Percentiles rank a stretch among this genome's conserved stretches.
Evolutionary conservation across 2,329 filamentous ascomycete genomes (phyloP).

Genomic region (Lachnellula suecica): DNA sequence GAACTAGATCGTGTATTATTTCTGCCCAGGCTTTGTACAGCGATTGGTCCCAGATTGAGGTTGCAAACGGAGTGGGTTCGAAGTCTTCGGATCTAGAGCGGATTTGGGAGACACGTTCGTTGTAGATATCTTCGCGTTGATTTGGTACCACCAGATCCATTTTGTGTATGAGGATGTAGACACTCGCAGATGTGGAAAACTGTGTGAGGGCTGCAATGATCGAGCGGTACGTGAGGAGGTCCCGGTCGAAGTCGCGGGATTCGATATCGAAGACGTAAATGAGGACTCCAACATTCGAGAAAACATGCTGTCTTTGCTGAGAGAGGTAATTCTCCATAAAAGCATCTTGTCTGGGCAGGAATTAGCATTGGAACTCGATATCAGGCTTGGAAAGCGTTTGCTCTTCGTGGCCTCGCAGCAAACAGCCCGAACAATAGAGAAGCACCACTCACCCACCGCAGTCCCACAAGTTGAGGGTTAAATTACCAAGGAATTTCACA

Average conservation of each 20-base stretch:
- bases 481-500: slow-evolving; percentile 97
- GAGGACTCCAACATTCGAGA: slow-evolving; percentile 91
- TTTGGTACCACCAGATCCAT: slow-evolving; percentile 91
- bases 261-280: slow-evolving; percentile 99
- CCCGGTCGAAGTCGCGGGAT: slow-evolving; percentile 88
- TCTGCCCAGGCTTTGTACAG: slow-evolving; percentile 98
- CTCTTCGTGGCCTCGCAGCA: background rate
- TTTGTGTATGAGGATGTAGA: slow-evolving; percentile 97
- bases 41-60: slow-evolving; percentile 97
- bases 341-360: slow-evolving; percentile 73
- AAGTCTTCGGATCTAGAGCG: slow-evolving; percentile 73
- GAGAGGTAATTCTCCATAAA: slow-evolving; percentile 99
- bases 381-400: background rate
- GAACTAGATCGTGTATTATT: slow-evolving; percentile 97
- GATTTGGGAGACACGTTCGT: slow-evolving; percentile 77
- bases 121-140: slow-evolving; percentile 78
- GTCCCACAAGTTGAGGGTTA: slow-evolving; percentile 97
- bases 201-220: slow-evolving; percentile 88
- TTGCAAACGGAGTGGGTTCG: slow-evolving; percentile 84
- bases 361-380: slow-evolving; percentile 16
- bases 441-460: slow-evolving; percentile 71
- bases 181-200: slow-evolving; percentile 75
- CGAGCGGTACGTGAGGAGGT: slow-evolving; percentile 87
- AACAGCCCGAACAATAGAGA: no score
- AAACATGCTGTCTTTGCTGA: slow-evolving; percentile 93